These are phyloP conservation scores for Claviceps maximensis DNA, from an alignment of 2,329 filamentous ascomycete genomes.

Conservation along the genomic window DNA sequence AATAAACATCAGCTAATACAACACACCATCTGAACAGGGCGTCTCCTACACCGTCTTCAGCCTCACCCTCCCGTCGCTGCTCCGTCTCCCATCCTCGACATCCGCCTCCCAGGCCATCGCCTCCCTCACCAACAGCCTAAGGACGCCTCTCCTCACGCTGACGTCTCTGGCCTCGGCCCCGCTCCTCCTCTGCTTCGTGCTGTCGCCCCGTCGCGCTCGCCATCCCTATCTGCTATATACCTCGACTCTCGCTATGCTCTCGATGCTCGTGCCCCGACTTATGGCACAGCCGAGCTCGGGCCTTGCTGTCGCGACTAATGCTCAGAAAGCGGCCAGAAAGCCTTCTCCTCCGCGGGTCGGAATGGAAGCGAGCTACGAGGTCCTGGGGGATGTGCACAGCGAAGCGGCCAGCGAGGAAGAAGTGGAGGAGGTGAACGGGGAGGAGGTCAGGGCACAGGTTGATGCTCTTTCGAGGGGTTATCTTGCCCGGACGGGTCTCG, in stretches of 20 bases:
- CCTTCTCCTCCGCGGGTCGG: slow-evolving; percentile 23
- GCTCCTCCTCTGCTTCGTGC: slow-evolving; percentile 62
- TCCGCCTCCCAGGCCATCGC: slow-evolving; percentile 58
- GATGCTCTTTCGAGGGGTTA: slow-evolving; percentile 42
- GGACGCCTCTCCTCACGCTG: slow-evolving; percentile 53
- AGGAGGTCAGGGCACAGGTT: slow-evolving; percentile 45
- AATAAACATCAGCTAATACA: slow-evolving; percentile 3
- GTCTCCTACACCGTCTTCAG: slow-evolving; percentile 74
- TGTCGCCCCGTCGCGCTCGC: slow-evolving; percentile 60
- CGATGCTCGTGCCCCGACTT: slow-evolving; percentile 39
- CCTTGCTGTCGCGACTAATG: slow-evolving; percentile 13
- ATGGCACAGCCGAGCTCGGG: slow-evolving; percentile 23
- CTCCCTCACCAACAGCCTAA: slow-evolving; percentile 49
- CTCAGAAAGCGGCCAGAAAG: slow-evolving; percentile 17
- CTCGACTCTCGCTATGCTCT: slow-evolving; percentile 51
- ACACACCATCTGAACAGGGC: slow-evolving; percentile 43
- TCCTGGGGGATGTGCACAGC: slow-evolving; percentile 42
- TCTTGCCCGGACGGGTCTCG: slow-evolving; percentile 38
- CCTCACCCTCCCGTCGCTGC: slow-evolving; percentile 66
- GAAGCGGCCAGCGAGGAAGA: slow-evolving; percentile 39
- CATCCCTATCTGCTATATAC: slow-evolving; percentile 91
- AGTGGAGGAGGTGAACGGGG: slow-evolving; percentile 42
- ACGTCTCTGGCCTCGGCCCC: slow-evolving; percentile 56
- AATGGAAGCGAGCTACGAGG: slow-evolving; percentile 62
- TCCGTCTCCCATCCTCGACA: slow-evolving; percentile 64